Evolutionary conservation across 2,329 filamentous ascomycete genomes (phyloP), one percentile per base, ranked within the genome.

Genomic region (Monosporascus sp.): DNA sequence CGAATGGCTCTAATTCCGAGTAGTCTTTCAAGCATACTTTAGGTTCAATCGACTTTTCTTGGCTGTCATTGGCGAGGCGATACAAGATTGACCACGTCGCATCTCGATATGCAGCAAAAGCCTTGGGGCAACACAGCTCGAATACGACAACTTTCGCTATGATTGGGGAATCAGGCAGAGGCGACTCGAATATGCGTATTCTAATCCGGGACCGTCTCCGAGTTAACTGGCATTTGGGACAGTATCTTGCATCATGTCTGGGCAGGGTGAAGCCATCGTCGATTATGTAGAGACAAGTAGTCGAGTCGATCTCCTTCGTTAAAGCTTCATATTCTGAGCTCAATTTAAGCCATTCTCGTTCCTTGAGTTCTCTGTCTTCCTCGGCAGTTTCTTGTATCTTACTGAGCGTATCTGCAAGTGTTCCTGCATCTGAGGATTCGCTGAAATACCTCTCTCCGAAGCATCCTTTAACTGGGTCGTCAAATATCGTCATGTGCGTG

Each of bases 401-500:
- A 3, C 48, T 22, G 1, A 60, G 24, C 0, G 57, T 47, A 22
- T 37, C 15, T 31, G 43, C 37, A 5, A 68, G 57, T 39, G 57
- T 55, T 1, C 50, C 58, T 2, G 63, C 60, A 9, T 57, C 52
- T 1, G 61, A 53, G 18, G 67, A 72, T 7, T 66, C 58, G 2
- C 77, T 64, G 37, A 76, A 78, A 50, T 73, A 85, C 1, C 65
- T 59, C 2, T 72, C 72, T 0, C 78, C 75, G 52, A 83, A 78
- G 51, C 66, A 83, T 20, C 66, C 72, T 44, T 61, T 58, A 1
- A 51, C 52, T 0, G 74, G 77, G 47, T 72, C 68, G 14, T 73
- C 70, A 25, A 85, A 78, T 0, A 85, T 75, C 0, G 75, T 80
- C 15, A 59, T 68, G 2, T 58, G 57, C 0, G 52, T 37, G 4